These are phyloP conservation scores for Diaporthe velutina DNA, from an alignment of 2,329 filamentous ascomycete genomes.

Conservation along the genomic window DNA sequence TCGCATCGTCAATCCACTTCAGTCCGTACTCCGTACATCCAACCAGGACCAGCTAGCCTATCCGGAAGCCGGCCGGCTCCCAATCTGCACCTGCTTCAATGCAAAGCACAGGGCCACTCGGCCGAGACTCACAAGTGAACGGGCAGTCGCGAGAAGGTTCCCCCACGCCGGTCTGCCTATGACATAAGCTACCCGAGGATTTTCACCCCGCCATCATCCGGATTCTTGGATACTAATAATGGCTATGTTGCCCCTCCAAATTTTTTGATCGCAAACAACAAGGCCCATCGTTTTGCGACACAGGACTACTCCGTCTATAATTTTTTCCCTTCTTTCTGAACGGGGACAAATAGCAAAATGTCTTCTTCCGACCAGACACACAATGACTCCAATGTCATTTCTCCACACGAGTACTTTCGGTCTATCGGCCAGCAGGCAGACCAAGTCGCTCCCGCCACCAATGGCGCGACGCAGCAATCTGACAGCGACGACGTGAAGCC, in stretches of 20 bases:
- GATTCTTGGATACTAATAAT: conserved; percentile 11
- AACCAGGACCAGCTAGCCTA: not conserved
- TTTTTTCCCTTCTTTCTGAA: no score
- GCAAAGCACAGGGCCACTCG: not conserved
- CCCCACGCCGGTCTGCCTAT: conserved; percentile 43
- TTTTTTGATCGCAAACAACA: conserved; percentile 43
- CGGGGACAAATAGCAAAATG: conserved; percentile 22
- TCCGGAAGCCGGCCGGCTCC: not conserved
- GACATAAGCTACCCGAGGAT: conserved; percentile 52
- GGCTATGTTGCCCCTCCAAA: conserved; percentile 53
- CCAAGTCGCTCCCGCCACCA: conserved; percentile 58
- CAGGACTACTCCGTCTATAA: not conserved
- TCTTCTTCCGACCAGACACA: conserved; percentile 49
- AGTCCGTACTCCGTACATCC: no score
- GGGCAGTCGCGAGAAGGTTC: conserved; percentile 42
- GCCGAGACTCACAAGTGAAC: conserved; percentile 3
- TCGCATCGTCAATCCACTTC: not conserved
- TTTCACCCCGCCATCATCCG: conserved; percentile 46
- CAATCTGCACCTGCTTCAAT: not conserved
- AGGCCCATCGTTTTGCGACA: conserved; percentile 9
- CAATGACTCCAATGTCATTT: conserved; percentile 50
- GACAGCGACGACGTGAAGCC: conserved; percentile 63
- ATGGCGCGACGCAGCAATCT: conserved; percentile 49
- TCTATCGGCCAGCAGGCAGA: conserved; percentile 73
- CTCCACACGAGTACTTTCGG: conserved; percentile 69